phyloP scores from a whole-genome alignment of 257 asterid species.

The Solanum chmielewskii region DNA sequence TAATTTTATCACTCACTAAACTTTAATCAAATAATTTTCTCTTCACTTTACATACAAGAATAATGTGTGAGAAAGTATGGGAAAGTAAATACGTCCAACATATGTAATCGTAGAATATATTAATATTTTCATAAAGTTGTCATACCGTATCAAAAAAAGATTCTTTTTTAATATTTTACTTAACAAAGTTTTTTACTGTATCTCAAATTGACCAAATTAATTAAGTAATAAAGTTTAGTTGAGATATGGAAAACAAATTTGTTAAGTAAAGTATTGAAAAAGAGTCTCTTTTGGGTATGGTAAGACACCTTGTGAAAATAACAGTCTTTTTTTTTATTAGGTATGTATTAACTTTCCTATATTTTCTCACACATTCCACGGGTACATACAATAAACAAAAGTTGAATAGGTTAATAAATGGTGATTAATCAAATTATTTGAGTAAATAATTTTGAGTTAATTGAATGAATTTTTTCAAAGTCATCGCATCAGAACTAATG shows the following conservation, averaged over 20 bases:
- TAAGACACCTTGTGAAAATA: background rate
- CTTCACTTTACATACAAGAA: too few species aligned
- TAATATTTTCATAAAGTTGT: too few species aligned
- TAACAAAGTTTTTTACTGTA: too few species aligned
- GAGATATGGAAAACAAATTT: background rate
- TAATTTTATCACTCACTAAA: too few species aligned
- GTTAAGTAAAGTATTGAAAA: background rate
- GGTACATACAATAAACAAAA: background rate
- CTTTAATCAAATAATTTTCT: too few species aligned
- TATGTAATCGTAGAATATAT: too few species aligned
- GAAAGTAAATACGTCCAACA: too few species aligned
- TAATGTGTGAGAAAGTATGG: too few species aligned
- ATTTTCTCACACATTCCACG: background rate
- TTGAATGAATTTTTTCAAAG: background rate
- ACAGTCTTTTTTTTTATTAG: background rate
- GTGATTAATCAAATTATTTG: background rate
- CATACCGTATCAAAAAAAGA: too few species aligned
- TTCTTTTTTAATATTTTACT: too few species aligned
- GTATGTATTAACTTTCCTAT: background rate
- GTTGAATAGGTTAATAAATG: background rate
- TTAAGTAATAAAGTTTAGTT: background rate
- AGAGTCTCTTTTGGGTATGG: background rate
- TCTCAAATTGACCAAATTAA: background rate
- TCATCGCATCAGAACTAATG: background rate
- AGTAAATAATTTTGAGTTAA: background rate